These are phyloP conservation scores for Rhodomyrtus tomentosa DNA, from an alignment of 345 rosid species.

Conservation along the genomic window DNA sequence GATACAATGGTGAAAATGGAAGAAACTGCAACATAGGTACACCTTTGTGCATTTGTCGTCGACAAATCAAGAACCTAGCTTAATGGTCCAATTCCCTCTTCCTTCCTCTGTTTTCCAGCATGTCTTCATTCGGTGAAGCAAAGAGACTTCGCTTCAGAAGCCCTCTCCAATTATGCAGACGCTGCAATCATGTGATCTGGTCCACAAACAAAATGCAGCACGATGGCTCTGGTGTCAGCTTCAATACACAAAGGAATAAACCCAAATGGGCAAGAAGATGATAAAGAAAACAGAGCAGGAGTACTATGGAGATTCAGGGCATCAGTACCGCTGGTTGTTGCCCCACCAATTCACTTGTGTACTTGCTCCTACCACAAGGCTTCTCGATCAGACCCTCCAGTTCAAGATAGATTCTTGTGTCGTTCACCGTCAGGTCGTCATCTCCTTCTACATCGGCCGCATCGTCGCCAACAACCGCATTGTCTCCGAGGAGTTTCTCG, in stretches of 20 bases:
- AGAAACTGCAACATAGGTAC: background rate
- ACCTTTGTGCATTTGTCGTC: background rate
- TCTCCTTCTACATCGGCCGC: background rate
- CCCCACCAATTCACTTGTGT: conserved; percentile 10
- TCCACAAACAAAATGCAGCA: background rate
- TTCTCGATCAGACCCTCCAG: conserved; percentile 25
- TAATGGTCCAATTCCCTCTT: background rate
- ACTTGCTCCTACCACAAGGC: conserved; percentile 14
- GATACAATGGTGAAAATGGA: background rate
- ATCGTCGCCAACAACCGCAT: background rate
- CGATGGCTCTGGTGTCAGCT: background rate
- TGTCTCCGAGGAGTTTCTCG: conserved; percentile 8
- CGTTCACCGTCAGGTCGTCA: conserved; percentile 2
- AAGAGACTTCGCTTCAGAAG: background rate
- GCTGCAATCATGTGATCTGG: background rate
- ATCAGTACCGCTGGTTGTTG: conserved; percentile 10
- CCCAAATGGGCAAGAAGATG: background rate
- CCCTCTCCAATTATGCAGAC: background rate
- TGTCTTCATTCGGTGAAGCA: background rate
- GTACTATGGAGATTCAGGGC: background rate
- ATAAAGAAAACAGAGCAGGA: background rate
- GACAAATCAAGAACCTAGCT: background rate
- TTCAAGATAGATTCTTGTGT: conserved; percentile 20
- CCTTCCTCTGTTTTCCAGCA: background rate
- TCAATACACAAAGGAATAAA: background rate